Evolutionary conservation across 1,284 basidiomycete species (phyloP).

Genomic region (Ceratobasidium sp.): DNA sequence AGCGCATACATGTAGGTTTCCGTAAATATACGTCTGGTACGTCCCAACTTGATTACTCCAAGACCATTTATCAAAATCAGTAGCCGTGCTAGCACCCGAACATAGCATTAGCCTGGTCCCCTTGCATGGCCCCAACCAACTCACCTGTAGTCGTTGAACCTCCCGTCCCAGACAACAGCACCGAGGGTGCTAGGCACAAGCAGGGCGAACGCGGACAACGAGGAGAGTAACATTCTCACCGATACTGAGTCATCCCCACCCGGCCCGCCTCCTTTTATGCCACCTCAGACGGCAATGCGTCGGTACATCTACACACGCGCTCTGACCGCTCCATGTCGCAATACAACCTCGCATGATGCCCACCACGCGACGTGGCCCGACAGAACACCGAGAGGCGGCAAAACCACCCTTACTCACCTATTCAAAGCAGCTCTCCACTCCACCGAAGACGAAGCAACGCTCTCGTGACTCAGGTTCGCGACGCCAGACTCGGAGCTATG

Average conservation of each 20-base stretch:
- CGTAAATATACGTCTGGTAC: conserved; percentile 36
- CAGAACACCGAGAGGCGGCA: conserved; percentile 28
- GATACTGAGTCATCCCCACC: no score
- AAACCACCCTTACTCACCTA: conserved; percentile 2
- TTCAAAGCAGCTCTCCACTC: background rate
- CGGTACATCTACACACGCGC: conserved; percentile 9
- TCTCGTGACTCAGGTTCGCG: conserved; percentile 26
- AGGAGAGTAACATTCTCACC: conserved; percentile 24
- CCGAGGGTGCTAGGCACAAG: conserved; percentile 36
- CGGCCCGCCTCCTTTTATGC: conserved; percentile 36
- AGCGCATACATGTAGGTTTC: conserved; percentile 34
- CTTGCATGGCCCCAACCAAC: background rate
- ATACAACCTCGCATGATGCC: conserved; percentile 13
- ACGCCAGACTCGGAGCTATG: background rate
- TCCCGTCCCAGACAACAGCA: conserved; percentile 30
- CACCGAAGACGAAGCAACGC: background rate
- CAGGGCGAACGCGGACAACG: background rate
- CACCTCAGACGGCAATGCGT: conserved; percentile 21
- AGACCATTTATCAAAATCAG: conserved; percentile 65
- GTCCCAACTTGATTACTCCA: conserved; percentile 43
- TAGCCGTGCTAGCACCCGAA: conserved; percentile 56
- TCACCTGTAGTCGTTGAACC: conserved; percentile 37
- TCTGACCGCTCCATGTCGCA: conserved; percentile 19
- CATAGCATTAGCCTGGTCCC: background rate
- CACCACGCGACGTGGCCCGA: conserved; percentile 17